Conservation (phyloP, 164 flowering plant species). For the Nymphaea thermarum region DNA sequence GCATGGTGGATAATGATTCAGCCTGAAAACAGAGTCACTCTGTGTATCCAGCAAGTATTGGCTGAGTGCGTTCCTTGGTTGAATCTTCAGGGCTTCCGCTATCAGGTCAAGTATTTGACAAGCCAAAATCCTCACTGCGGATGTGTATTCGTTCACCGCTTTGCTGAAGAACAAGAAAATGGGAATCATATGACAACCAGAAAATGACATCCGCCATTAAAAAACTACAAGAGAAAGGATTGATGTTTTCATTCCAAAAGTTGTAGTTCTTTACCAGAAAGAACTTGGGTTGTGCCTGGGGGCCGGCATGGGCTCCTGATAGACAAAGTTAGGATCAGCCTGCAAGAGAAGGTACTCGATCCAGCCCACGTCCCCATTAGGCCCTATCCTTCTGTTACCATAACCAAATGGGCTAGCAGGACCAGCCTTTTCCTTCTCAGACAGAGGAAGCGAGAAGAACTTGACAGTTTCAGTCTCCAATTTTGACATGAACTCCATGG, state of each 20-base stretch:
- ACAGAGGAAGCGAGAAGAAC: conserved; percentile 49
- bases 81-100: conserved; percentile 47
- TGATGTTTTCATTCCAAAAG: not conserved
- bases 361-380: conserved; percentile 93
- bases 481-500: conserved; percentile 30
- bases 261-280: conserved; percentile 32
- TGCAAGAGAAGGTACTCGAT: conserved; percentile 69
- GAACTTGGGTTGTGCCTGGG: conserved; percentile 28
- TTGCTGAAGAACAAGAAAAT: conserved; percentile 16
- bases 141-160: conserved; percentile 35
- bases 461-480: conserved; percentile 46
- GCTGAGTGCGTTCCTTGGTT: conserved; percentile 41
- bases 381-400: conserved; percentile 69
- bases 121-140: conserved; percentile 36
- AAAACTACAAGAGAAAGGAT: not conserved
- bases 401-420: conserved; percentile 75
- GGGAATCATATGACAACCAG: not conserved
- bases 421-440: conserved; percentile 54
- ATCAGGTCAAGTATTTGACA: conserved; percentile 46
- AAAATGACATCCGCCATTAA: not conserved
- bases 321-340: conserved; percentile 24
- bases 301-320: conserved; percentile 17
- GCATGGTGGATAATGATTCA: conserved; percentile 83
- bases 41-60: conserved; percentile 43
- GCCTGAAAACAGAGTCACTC: conserved; percentile 69